Conservation (phyloP, 2,329 filamentous ascomycete species). For the Fusarium citri region DNA sequence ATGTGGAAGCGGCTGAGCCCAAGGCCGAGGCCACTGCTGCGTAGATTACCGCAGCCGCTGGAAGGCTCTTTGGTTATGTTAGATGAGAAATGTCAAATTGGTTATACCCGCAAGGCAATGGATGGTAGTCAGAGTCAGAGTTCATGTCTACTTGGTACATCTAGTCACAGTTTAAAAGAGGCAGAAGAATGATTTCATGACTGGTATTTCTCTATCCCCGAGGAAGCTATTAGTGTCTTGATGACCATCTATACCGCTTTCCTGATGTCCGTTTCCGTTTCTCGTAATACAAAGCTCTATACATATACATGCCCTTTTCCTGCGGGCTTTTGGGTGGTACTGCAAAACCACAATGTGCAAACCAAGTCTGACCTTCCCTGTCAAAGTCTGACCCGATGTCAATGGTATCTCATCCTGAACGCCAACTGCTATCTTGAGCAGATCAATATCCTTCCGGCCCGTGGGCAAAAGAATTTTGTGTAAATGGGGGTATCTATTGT, state of each 20-base stretch:
- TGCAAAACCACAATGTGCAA: not conserved
- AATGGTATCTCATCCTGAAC: not conserved
- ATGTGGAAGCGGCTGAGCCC: conserved; percentile 29
- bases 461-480: not conserved
- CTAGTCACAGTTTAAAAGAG: not conserved
- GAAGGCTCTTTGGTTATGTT: not conserved
- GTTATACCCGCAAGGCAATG: not conserved
- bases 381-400: not conserved
- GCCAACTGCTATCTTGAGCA: not conserved
- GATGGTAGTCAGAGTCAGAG: not conserved
- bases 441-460: not conserved
- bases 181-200: not conserved
- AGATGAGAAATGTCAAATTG: not conserved
- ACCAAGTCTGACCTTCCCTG: not conserved
- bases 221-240: not conserved
- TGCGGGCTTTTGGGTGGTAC: not conserved
- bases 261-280: not conserved
- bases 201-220: conserved; percentile 1
- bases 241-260: conserved; percentile 6
- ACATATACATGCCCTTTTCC: not conserved
- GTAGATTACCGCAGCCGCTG: not conserved
- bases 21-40: conserved; percentile 21
- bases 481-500: not conserved
- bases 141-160: not conserved
- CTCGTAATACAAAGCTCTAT: not conserved